Evolutionary conservation across 345 rosid species (phyloP).

Genomic region (Eucalyptus guilfoylei): DNA sequence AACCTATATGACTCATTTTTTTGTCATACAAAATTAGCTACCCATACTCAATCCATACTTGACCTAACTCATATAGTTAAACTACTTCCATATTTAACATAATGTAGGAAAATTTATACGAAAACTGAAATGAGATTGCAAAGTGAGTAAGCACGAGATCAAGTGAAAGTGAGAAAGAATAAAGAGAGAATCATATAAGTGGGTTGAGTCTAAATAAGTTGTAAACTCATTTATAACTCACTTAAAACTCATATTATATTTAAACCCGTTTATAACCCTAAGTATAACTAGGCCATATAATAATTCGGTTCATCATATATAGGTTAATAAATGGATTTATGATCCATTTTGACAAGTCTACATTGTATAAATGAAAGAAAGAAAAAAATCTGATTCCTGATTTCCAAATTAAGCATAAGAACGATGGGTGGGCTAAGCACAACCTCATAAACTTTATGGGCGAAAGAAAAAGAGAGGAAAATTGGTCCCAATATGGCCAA

Average conservation of each 20-base stretch:
- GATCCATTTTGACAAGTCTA: not conserved
- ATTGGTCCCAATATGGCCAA: not conserved
- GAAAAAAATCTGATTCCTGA: not conserved
- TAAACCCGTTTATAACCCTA: too few species aligned
- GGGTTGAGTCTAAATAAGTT: not conserved
- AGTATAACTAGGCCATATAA: too few species aligned
- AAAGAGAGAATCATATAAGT: not conserved
- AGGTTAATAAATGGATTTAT: too few species aligned
- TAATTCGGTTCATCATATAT: too few species aligned
- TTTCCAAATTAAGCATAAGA: not conserved
- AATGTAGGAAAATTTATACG: accelerated
- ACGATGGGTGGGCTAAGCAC: not conserved
- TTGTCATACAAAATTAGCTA: not conserved
- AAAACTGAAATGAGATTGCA: accelerated
- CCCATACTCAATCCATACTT: not conserved
- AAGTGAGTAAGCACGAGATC: not conserved
- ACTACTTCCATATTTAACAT: not conserved
- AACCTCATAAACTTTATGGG: not conserved
- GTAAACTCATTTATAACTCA: too few species aligned
- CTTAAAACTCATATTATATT: too few species aligned
- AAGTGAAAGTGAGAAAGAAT: not conserved
- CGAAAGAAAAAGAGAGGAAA: not conserved
- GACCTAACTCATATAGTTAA: not conserved
- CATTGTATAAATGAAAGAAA: not conserved
- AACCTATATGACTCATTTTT: accelerated